Conservation (phyloP, 2,329 filamentous ascomycete genomes). For the Fusarium napiforme region DNA sequence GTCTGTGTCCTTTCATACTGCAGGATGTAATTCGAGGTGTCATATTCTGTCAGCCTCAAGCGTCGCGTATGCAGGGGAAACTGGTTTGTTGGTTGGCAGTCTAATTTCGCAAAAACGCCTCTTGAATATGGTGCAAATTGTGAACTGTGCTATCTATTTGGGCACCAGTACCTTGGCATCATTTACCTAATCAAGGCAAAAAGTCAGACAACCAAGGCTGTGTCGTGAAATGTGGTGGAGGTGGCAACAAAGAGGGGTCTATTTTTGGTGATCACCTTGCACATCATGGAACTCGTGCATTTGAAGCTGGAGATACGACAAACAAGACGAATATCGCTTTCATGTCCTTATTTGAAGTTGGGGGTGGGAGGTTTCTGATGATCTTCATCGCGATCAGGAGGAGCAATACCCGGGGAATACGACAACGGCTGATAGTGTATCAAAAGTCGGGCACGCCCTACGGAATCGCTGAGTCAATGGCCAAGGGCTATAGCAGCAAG, state of each 20-base stretch:
- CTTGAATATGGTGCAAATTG: not conserved
- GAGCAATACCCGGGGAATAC: not conserved
- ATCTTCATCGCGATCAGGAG: not conserved
- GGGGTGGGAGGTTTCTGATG: not conserved
- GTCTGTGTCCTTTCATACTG: not conserved
- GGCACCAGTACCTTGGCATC: not conserved
- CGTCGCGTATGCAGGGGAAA: not conserved
- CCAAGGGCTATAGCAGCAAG: not conserved
- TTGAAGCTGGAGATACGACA: not conserved
- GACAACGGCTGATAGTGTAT: not conserved
- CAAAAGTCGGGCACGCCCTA: not conserved
- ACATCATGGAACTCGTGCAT: not conserved
- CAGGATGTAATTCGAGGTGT: not conserved
- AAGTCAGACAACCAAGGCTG: conserved; percentile 13
- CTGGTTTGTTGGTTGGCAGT: not conserved
- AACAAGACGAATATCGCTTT: not conserved
- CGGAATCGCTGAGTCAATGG: not conserved
- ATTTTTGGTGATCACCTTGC: not conserved
- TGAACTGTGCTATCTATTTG: not conserved
- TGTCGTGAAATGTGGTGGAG: not conserved
- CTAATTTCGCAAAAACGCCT: not conserved
- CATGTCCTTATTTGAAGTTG: not conserved
- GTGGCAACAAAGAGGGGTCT: not conserved
- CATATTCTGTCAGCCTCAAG: not conserved
- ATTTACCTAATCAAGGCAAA: not conserved